Evolutionary conservation across 2,329 filamentous ascomycete genomes (phyloP).

Genomic region (Apiospora malaysiana): DNA sequence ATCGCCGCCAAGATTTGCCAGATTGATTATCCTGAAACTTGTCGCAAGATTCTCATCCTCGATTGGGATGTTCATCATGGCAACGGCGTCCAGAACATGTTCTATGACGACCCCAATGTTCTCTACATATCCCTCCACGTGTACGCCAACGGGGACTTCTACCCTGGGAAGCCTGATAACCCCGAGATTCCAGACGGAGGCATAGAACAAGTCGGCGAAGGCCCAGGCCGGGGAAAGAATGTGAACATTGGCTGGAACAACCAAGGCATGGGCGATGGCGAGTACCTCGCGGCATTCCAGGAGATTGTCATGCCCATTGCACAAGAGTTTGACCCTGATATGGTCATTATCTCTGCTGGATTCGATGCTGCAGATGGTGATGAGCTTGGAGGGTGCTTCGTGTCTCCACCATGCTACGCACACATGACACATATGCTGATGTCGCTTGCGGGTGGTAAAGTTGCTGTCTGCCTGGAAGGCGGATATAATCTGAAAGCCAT

Average conservation of each 20-base stretch:
- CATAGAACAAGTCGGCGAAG: conserved; percentile 63
- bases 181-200: conserved; percentile 64
- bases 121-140: conserved; percentile 96
- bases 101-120: conserved; percentile 92
- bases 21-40: conserved; percentile 76
- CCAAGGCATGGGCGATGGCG: conserved; percentile 89
- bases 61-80: conserved; percentile 88
- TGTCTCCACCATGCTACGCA: conserved; percentile 88
- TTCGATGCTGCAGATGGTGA: conserved; percentile 97
- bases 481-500: conserved; percentile 96
- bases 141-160: conserved; percentile 82
- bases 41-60: conserved; percentile 88
- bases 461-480: conserved; percentile 92
- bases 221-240: conserved; percentile 63
- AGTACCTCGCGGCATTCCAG: conserved; percentile 97
- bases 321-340: conserved; percentile 88
- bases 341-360: conserved; percentile 93
- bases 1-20: conserved; percentile 91
- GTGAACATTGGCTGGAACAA: conserved; percentile 72
- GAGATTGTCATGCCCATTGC: conserved; percentile 96
- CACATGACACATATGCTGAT: conserved; percentile 99
- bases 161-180: conserved; percentile 72
- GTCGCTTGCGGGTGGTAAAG: conserved; percentile 86
- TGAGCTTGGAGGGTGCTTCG: conserved; percentile 89
- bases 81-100: conserved; percentile 95